Base-by-base conservation (phyloP, 768 basidiomycete genomes). In the Lactifluus pinguis region DNA sequence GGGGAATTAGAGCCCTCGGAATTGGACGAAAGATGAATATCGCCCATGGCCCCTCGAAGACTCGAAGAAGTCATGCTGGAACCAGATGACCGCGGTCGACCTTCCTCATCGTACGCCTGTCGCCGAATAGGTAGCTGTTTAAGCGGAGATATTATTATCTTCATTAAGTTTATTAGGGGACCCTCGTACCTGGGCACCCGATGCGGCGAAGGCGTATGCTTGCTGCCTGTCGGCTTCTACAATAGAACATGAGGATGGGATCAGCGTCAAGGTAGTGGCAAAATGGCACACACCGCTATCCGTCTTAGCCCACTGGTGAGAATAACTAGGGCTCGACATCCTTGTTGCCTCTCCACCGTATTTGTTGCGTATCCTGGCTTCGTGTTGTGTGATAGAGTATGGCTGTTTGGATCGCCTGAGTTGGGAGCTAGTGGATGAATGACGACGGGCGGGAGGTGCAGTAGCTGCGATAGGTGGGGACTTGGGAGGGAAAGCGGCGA, bases 41-140 rank as follows among this genome's bases (percentile, higher is more conserved):
- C 83, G 53, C 82, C 83, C 72, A 88, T 81, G 29, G 86, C 85
- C 59, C 83, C 84, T 30, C 80, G 81, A 59, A 89, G 73, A 64
- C 76, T 77, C 45, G 78, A 80, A 1, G 75, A 72, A 9, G 72
- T 65, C 56, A 76, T 80, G 52, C 78, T 78, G 0, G 82, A 78
- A 19, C 75, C 71, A 49, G 74, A 70, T 36, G 76, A 70, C 55
- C 72, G 71, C 60, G 69, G 69, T 47, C 72, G 64, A 29, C 64
- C 39, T 44, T 67, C 68, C 19, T 65, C 63, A n/a, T 62, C 55
- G 6, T 63, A 64, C 25, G 67, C 61, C 57, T 72, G 55, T 49
- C 70, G 65, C 30, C 56, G 64, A n/a, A 65, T 52, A 17, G 64
- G 53, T 39, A 53, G 55, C 62, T 62, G 62, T 61, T 62, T 21